Evolutionary conservation across 805 yeast species (phyloP), one percentile per base, ranked within the genome.

Genomic region (Limtongia smithiae): DNA sequence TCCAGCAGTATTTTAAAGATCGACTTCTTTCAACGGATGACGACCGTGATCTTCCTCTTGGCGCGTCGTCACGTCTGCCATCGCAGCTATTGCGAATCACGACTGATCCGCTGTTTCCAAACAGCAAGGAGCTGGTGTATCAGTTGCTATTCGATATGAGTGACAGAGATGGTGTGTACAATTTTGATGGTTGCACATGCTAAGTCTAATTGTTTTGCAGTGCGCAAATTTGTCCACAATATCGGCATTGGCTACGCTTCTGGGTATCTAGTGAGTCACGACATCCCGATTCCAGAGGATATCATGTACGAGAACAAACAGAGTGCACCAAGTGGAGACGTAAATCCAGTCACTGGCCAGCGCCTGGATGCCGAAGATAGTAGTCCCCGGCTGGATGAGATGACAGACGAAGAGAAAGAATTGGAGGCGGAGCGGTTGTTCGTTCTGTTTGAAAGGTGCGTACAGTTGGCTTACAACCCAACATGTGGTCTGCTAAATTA

Each of bases 391-490:
- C 41, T 52, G 6, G 59, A 54, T 14, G 66, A 62, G 1, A 65
- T 72, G 67, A 66, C 73, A 1, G 66, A 65, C 7, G 74, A 69
- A 42, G 77, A 73, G 48, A 72, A 73, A 57, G 73, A 68, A 53
- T 57, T 56, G 6, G 77, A 73, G 52, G 77, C 77, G 2, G 77
- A 73, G 45, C 65, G 71, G 50, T 54, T 73, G 48, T 73, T 71
- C 58, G 66, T 63, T 3, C 44, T 71, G 5, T 71, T 73, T 51
- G 75, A 71, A 38, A 58, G 75, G 55, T 67, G 32, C 21, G 5
- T 18, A 25, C 12, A 12, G 31, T 15, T 38, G 36, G n/a, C n/a
- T n/a, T n/a, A n/a, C n/a, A n/a, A n/a, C n/a, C 18, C 9, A 18
- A 34, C 14, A 15, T 18, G 33, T 25, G 40, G 25, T 12, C 27